Conservation (phyloP, 2,329 filamentous ascomycete genomes). For the Xenosphaeropsis pyriputrescens region DNA sequence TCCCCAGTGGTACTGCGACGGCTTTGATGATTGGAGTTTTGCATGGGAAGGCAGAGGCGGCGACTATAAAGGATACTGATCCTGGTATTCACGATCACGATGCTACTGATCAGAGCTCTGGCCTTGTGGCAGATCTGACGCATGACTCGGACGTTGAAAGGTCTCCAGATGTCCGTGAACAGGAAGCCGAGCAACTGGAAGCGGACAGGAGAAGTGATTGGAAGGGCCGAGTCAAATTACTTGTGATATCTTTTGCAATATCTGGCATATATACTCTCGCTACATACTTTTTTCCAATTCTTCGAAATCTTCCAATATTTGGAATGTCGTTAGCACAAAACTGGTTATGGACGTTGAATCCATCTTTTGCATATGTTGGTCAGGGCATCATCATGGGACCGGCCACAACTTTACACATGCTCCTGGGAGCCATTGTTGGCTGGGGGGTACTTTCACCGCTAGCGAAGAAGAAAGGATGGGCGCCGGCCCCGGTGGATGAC, state of each 20-base stretch:
- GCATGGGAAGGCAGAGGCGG: constrained; percentile 44
- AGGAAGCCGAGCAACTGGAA: constrained; percentile 11
- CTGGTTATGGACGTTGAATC: constrained; percentile 95
- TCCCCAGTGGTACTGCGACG: constrained; percentile 90
- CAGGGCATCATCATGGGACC: constrained; percentile 99
- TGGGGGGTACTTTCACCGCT: constrained; percentile 87
- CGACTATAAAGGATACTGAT: constrained; percentile 7
- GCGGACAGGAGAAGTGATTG: constrained; percentile 14
- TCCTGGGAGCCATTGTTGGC: constrained; percentile 74
- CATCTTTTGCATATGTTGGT: constrained; percentile 90
- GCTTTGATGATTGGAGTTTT: constrained; percentile 85
- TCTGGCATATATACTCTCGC: constrained; percentile 59
- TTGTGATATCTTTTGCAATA: constrained; percentile 40
- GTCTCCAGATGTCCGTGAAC: not conserved
- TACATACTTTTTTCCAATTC: constrained; percentile 78
- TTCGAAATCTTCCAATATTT: constrained; percentile 79
- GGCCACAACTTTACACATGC: constrained; percentile 89
- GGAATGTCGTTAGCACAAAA: constrained; percentile 56
- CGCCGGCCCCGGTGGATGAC: constrained; percentile 69
- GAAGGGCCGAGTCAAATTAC: constrained; percentile 17
- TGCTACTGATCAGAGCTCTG: not conserved
- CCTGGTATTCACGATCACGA: not conserved
- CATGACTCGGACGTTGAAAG: not conserved
- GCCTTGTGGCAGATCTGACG: not conserved
- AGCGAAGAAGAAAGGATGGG: constrained; percentile 78